These are phyloP conservation scores for Colletotrichum chrysophilum DNA, from an alignment of 2,329 filamentous ascomycete genomes.

Conservation along the genomic window DNA sequence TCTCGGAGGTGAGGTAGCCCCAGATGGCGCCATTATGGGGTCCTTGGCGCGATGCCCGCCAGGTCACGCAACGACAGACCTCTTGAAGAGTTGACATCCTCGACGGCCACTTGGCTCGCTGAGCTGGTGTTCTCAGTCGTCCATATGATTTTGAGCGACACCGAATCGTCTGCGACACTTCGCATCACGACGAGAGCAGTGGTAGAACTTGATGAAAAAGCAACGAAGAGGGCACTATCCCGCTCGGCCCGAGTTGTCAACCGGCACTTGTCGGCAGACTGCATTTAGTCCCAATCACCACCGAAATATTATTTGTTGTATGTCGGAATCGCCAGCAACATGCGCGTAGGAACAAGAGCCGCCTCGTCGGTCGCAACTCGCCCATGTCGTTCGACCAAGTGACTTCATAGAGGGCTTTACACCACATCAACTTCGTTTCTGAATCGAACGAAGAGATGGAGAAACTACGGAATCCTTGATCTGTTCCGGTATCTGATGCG, in stretches of 20 bases:
- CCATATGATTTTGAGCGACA: background rate
- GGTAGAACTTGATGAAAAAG: background rate
- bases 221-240: background rate
- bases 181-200: background rate
- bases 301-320: rapidly evolving
- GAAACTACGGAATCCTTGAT: background rate
- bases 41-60: background rate
- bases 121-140: background rate
- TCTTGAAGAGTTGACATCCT: background rate
- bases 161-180: background rate
- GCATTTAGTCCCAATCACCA: rapidly evolving
- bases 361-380: background rate
- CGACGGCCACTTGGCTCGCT: background rate
- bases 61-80: background rate
- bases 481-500: rapidly evolving
- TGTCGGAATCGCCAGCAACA: background rate
- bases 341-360: rapidly evolving
- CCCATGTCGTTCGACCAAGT: rapidly evolving
- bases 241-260: background rate
- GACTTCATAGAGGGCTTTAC: rapidly evolving
- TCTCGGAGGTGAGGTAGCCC: background rate
- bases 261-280: background rate
- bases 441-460: background rate
- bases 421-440: rapidly evolving
- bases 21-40: constrained; percentile 17